phyloP scores from a whole-genome alignment of 2,329 filamentous ascomycete genomes.

The Metarhizium robertsii region DNA sequence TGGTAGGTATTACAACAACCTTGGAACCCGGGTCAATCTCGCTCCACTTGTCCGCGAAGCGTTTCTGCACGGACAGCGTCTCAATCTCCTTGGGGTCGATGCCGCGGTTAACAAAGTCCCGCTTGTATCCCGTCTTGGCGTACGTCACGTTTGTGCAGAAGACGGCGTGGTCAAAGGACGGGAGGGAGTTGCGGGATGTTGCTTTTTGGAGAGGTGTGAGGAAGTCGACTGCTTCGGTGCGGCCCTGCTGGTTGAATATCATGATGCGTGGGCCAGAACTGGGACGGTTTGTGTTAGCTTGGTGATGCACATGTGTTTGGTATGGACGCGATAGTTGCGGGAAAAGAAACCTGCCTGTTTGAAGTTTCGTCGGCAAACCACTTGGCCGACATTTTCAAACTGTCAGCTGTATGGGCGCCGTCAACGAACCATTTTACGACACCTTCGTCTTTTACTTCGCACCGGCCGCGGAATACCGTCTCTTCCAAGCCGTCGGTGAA shows the following conservation, averaged over 20 bases:
- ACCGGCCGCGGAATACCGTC: constrained; percentile 72
- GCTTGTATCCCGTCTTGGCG: constrained; percentile 39
- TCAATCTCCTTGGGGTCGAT: constrained; percentile 41
- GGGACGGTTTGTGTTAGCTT: background rate
- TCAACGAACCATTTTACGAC: constrained; percentile 77
- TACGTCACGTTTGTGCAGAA: constrained; percentile 73
- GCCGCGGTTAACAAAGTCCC: constrained; percentile 48
- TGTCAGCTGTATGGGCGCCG: constrained; percentile 87
- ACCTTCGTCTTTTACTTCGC: constrained; percentile 49
- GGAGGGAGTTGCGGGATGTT: constrained; percentile 18
- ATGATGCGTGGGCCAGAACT: constrained; percentile 41
- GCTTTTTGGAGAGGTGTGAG: constrained; percentile 36
- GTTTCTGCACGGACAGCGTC: constrained; percentile 41
- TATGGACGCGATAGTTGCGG: too few relatives aligned
- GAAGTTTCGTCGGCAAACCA: constrained; percentile 63
- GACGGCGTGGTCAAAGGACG: constrained; percentile 60
- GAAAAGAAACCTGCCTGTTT: constrained; percentile 14
- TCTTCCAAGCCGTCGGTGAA: constrained; percentile 66
- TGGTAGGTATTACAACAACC: constrained; percentile 39
- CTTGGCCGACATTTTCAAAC: constrained; percentile 67
- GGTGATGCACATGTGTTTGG: too few relatives aligned
- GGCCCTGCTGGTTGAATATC: constrained; percentile 81
- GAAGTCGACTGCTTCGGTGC: constrained; percentile 43
- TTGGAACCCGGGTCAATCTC: constrained; percentile 35
- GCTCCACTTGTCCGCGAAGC: constrained; percentile 42